Evolutionary conservation across 1,139 yeast species (phyloP), one percentile per base, ranked within the genome.

Genomic region (Pichia sp.): DNA sequence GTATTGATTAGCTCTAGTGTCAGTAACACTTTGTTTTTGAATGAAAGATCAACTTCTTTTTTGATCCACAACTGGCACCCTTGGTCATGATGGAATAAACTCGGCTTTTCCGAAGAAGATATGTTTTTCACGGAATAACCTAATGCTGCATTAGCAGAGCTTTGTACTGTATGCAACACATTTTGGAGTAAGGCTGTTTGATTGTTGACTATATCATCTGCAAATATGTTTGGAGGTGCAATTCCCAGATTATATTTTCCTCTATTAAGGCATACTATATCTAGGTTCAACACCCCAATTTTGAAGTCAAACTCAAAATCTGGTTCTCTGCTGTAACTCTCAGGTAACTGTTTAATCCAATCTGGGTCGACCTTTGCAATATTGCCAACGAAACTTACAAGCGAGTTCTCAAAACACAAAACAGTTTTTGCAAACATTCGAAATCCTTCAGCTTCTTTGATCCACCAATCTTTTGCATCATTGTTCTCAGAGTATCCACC

Each of bases 31-130:
- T 60, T 65, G 14, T 61, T 59, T 8, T 54, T 55, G 24, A 51
- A 65, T 1, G 31, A 8, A 14, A 40, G 27, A 29, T 53, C 59
- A 7, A 55, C 33, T 44, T 76, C 80, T 20, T 60, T 55, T 56
- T 76, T 74, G 6, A 70, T 64, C 91, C 90, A 85, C 38, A 81
- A 58, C 56, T 84, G 86, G 55, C 71, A 71, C 5, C 63, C 61
- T 0, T 61, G 52, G 46, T 66, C 67, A 47, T 62, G 60, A 17
- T 62, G 55, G 1, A 66, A 57, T 8, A 75, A 58, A n/a, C 58
- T 54, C 0, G 80, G 79, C 2, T 58, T 49, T 2, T 64, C 57
- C 2, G 60, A 51, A 1, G 62, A 46, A 51, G 67, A 58, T 0
- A 59, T 58, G 6, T 66, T 64, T 57, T 70, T 67, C 1, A 71